These are phyloP conservation scores for Didymella lethalis DNA, from an alignment of 2,329 filamentous ascomycete genomes.

Conservation along the genomic window DNA sequence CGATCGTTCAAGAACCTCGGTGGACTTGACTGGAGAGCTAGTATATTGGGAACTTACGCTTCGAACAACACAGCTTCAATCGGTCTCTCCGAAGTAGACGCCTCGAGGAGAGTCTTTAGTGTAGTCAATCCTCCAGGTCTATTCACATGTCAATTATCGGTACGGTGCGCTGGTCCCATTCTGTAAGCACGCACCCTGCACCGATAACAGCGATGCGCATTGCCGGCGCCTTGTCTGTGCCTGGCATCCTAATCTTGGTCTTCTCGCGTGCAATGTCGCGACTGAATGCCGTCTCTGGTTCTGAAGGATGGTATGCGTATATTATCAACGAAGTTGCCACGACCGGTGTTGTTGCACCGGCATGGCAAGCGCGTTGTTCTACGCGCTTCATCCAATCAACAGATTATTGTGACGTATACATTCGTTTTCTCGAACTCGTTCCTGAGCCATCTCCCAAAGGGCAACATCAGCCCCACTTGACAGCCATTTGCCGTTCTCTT, in stretches of 20 bases:
- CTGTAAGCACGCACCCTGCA: constrained; percentile 32
- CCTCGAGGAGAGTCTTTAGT: constrained; percentile 42
- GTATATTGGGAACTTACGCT: constrained; percentile 27
- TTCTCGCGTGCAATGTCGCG: too few species aligned
- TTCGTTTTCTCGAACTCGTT: not conserved
- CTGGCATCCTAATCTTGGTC: constrained; percentile 12
- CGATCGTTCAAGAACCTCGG: not conserved
- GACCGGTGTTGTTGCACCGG: constrained; percentile 3
- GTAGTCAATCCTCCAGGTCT: constrained; percentile 42
- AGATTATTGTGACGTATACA: constrained; percentile 2
- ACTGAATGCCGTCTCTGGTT: not conserved
- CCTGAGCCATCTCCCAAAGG: not conserved
- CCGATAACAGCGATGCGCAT: constrained; percentile 43
- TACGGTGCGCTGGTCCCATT: not conserved
- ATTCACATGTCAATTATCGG: constrained; percentile 5
- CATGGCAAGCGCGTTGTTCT: constrained; percentile 1
- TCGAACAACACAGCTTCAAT: constrained; percentile 59
- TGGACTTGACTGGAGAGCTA: not conserved
- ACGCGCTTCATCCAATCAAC: constrained; percentile 6
- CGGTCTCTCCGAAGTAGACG: constrained; percentile 41
- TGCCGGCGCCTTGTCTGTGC: constrained; percentile 25
- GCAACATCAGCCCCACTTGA: constrained; percentile 3
- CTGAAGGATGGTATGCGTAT: not conserved
- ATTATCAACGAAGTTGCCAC: not conserved
- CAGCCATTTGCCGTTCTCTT: not conserved